These are phyloP conservation scores for Daldinia sp. DNA, from an alignment of 2,329 filamentous ascomycete genomes.

Conservation along the genomic window DNA sequence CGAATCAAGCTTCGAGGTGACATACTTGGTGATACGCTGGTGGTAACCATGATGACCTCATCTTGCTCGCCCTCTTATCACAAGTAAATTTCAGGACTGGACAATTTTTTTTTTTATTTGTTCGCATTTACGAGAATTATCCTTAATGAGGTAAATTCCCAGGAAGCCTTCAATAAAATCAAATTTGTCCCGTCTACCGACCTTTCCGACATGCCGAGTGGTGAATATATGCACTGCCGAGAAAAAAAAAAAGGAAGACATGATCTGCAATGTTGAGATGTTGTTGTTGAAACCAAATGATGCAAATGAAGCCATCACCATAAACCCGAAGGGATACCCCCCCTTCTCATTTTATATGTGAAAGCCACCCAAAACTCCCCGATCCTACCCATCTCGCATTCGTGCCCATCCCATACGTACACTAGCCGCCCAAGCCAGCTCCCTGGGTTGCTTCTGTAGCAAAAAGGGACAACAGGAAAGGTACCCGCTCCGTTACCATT, in stretches of 20 bases:
- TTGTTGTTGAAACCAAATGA: slow-evolving; percentile 41
- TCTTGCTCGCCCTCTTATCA: slow-evolving; percentile 24
- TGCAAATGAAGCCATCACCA: slow-evolving; percentile 42
- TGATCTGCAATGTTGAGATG: slow-evolving; percentile 38
- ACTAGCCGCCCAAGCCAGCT: slow-evolving; percentile 19
- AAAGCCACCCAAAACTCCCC: slow-evolving; percentile 34
- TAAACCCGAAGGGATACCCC: slow-evolving; percentile 14
- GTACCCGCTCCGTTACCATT: slow-evolving; percentile 18
- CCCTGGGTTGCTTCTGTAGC: slow-evolving; percentile 13
- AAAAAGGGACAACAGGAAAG: slow-evolving; percentile 12
- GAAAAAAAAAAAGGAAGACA: slow-evolving; percentile 11
- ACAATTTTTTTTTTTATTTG: slow-evolving; percentile 18
- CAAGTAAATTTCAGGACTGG: slow-evolving; percentile 21
- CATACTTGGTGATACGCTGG: slow-evolving; percentile 3
- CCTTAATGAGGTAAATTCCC: slow-evolving; percentile 14
- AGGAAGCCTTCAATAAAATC: slow-evolving; percentile 10
- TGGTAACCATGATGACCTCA: slow-evolving; percentile 36
- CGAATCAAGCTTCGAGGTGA: slow-evolving; percentile 3
- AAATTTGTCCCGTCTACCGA: slow-evolving; percentile 29
- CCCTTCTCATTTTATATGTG: slow-evolving; percentile 29
- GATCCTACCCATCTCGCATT: slow-evolving; percentile 36
- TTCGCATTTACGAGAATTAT: slow-evolving; percentile 27
- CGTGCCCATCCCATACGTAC: slow-evolving; percentile 22
- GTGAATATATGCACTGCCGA: slow-evolving; percentile 17
- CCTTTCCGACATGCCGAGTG: slow-evolving; percentile 11